Base-by-base conservation (phyloP, 2,329 filamentous ascomycete genomes). In the Epichloe coenophiala region DNA sequence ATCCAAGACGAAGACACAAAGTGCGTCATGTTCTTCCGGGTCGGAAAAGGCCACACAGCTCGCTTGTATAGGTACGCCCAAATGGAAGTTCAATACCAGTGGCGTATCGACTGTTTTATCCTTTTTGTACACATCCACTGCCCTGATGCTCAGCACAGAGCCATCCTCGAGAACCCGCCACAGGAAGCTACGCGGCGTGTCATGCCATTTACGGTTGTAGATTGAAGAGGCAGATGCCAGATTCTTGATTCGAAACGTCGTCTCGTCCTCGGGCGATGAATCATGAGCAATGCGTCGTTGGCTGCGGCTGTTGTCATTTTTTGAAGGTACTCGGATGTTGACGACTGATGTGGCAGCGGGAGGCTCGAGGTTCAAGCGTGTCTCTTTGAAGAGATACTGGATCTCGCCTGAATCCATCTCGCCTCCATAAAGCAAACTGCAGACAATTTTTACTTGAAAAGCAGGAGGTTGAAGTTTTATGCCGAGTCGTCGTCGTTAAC, bases 111-210 rank as follows among this genome's bases (percentile, higher is more conserved):
- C 68, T 21, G 81, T 77, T 57, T 74, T 76, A 54, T 74, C 75
- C 57, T 75, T 78, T 70, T 78, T 89, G 63, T 81, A 84, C 57
- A 96, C 70, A 67, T 98, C 93, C 53, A 87, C 81, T 40, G 81
- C 83, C 62, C 88, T 85, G 47, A 98, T 75, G 68, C 93, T 91
- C 58, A 98, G 74, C 55, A 88, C 74, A 57, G 79, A 86, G 61
- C 82, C 81, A 60, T 88, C 81, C 61, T 95, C 85, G 54, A 96
- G 70, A 39, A 97, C 77, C 58, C 91, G 81, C 93, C 93, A 98
- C 45, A 95, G 76, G 63, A 97, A 94, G 66, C 81, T 88, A 62
- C 86, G 83, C 39, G 93, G 93, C 56, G 84, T 83, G 56, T 78
- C 74, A 61, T 85, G 80, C 65, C 84, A 78, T 65, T 79, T 78